Evolutionary conservation across 768 basidiomycete genomes (phyloP), one percentile per base, ranked within the genome.

Genomic region (Albatrellus ellisii): DNA sequence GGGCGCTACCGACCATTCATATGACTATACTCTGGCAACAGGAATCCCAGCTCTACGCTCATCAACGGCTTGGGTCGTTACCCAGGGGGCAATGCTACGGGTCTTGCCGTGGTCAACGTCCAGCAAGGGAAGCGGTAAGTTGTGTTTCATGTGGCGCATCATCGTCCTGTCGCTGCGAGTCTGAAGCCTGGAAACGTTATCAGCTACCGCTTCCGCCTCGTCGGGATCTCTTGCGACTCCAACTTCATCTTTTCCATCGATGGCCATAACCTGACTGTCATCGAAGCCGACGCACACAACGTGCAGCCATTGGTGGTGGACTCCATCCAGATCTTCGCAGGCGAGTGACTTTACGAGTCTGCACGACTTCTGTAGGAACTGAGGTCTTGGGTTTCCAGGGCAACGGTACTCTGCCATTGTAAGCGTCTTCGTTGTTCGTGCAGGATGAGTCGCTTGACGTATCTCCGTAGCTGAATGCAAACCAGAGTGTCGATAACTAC

Each of bases 11-110:
- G 7, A 44, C 12, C 9, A 2, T 6, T 25, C 17, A 32, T n/a
- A 24, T n/a, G 27, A 14, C 21, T 18, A 10, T 20, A 34, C 17
- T 15, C 21, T 14, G 22, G 8, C 25, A 39, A 33, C 22, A 52
- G 50, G 6, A 54, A 60, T 3, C 46, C 58, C 5, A 59, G 66
- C 31, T 49, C 64, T 4, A 67, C 65, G n/a, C 53, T 65, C 5
- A 69, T 70, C 48, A 71, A 70, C 35, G 70, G 70, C 3, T 31
- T 59, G 2, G 69, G 69, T 15, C 65, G 69, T 17, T 59, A 56
- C 41, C 11, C 47, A 5, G 55, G 56, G 25, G 63, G 60, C 2
- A 56, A 65, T 1, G 45, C 51, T 9, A 40, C 55, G 0, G 57
- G 62, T 9, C 56, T 68, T 18, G 51, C 64, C 1, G 60, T 69